Conservation (phyloP, 108 stramenopile genomes). For the Chaetoceros muelleri region DNA sequence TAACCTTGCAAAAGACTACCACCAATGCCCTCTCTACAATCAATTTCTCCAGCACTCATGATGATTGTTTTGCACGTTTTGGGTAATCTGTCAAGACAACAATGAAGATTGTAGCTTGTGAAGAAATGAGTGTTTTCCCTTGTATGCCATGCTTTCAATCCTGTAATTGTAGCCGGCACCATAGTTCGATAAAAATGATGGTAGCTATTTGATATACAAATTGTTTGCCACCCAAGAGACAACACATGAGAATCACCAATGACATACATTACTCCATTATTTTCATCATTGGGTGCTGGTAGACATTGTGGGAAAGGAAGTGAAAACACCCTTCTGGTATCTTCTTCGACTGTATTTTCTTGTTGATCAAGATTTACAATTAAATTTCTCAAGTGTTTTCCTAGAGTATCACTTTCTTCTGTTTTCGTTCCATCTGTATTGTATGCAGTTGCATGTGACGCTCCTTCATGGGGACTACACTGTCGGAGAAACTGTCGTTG, state of each 20-base stretch:
- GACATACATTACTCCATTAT: constrained; percentile 25
- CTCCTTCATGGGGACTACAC: no score
- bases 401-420: neutral
- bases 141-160: constrained; percentile 50
- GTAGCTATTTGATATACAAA: constrained; percentile 12
- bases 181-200: constrained; percentile 12
- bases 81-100: constrained; percentile 14
- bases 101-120: constrained; percentile 29
- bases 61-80: constrained; percentile 18
- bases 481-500: no score
- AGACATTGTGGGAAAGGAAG: no score
- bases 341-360: neutral
- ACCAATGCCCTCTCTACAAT: constrained; percentile 51
- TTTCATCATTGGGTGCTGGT: neutral
- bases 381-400: neutral
- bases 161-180: constrained; percentile 33
- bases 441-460: no score
- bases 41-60: constrained; percentile 52
- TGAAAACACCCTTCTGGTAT: neutral
- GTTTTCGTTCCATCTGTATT: neutral
- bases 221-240: constrained; percentile 46
- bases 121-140: constrained; percentile 31
- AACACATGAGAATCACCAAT: constrained; percentile 49
- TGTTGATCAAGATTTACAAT: neutral
- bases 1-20: constrained; percentile 33